Evolutionary conservation across 179 eudicot genomes (phyloP).

Genomic region (Drosera spatulata): DNA sequence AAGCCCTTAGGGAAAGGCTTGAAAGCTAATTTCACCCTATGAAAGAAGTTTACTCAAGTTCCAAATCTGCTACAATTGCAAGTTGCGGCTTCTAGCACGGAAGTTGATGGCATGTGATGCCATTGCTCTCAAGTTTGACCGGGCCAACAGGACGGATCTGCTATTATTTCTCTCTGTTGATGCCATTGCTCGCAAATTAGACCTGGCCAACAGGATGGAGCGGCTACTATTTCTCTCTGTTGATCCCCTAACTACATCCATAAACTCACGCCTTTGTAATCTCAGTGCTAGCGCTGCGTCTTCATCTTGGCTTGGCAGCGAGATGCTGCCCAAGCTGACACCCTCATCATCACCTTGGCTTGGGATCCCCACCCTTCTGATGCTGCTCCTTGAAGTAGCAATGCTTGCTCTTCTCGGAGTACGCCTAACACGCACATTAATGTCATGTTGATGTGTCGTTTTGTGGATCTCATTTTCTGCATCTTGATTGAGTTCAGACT

Average conservation of each 20-base stretch:
- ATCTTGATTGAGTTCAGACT: constrained; percentile 16
- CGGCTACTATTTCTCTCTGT: constrained; percentile 13
- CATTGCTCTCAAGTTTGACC: constrained; percentile 63
- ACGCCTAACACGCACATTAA: constrained; percentile 13
- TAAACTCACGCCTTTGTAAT: constrained; percentile 80
- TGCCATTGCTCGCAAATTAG: too few relatives aligned
- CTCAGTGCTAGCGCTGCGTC: constrained; percentile 88
- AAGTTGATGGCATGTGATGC: constrained; percentile 59
- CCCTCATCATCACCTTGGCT: constrained; percentile 13
- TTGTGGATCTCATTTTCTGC: constrained; percentile 15
- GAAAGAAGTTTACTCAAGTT: too few relatives aligned
- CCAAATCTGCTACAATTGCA: background rate
- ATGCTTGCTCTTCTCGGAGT: background rate
- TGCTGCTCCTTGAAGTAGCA: constrained; percentile 9
- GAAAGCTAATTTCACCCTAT: too few relatives aligned
- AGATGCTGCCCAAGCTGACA: constrained; percentile 7
- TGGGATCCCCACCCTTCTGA: constrained; percentile 6
- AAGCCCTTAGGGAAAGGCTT: too few relatives aligned
- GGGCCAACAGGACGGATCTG: too few relatives aligned
- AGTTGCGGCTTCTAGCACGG: constrained; percentile 21
- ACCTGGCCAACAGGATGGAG: constrained; percentile 40
- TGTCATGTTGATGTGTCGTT: constrained; percentile 5
- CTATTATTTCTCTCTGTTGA: too few relatives aligned
- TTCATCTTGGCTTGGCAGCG: constrained; percentile 43
- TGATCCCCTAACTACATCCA: constrained; percentile 46